These are phyloP conservation scores for Diaporthe sp. DNA, from an alignment of 2,329 filamentous ascomycete species.

Conservation along the genomic window DNA sequence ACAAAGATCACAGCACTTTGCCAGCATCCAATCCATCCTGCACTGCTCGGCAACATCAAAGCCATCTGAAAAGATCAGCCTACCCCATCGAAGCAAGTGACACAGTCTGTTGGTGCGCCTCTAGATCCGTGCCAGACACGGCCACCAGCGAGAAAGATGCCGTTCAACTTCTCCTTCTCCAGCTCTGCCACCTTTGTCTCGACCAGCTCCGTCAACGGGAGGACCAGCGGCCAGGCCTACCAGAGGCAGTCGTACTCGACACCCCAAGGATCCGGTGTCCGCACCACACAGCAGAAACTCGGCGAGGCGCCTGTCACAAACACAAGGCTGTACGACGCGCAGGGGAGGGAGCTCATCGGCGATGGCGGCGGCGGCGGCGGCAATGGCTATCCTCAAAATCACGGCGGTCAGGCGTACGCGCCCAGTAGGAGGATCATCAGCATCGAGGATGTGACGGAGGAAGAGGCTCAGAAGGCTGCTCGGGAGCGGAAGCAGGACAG, in stretches of 20 bases:
- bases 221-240: constrained; percentile 38
- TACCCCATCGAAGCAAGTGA: not conserved
- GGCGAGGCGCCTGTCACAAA: constrained; percentile 33
- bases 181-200: constrained; percentile 39
- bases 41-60: not conserved
- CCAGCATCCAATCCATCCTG: not conserved
- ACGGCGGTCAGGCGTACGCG: not conserved
- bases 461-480: constrained; percentile 29
- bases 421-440: constrained; percentile 38
- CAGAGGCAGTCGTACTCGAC: constrained; percentile 37
- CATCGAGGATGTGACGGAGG: constrained; percentile 41
- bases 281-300: constrained; percentile 37
- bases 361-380: not conserved
- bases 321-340: constrained; percentile 35
- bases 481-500: not conserved
- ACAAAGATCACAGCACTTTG: not conserved
- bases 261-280: constrained; percentile 36
- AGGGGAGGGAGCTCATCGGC: constrained; percentile 36
- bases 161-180: constrained; percentile 41
- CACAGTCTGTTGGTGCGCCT: not conserved
- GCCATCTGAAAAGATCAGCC: not conserved
- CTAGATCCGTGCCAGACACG: not conserved
- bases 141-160: constrained; percentile 12
- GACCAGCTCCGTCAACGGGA: constrained; percentile 37
- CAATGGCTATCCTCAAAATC: not conserved